Base-by-base conservation (phyloP, 805 yeast species). In the Cyberlindnera euphorbiiphila region DNA sequence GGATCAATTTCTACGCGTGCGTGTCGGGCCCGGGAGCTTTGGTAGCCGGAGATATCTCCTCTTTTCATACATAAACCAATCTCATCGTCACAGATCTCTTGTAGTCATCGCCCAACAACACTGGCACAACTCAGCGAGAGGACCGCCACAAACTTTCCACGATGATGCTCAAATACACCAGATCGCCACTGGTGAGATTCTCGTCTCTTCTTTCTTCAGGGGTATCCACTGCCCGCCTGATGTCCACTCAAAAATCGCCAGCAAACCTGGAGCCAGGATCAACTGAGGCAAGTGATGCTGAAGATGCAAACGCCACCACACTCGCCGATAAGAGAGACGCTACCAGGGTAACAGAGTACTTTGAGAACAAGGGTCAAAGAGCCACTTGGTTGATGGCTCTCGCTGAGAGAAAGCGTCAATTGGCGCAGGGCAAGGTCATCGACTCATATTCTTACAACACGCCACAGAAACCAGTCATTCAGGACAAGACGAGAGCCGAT, bases 331-430 rank as follows among this genome's bases (percentile, higher is more conserved):
- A 62, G 41, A 60, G 68, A 35, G 87, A 81, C 47, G 66, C 68
- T 43, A 71, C 67, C 39, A 68, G 68, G 27, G 58, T 71, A 38
- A 47, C 32, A 9, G 43, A 41, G 21, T 43, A 43, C 23, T 46
- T 51, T 4, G 56, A 54, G 15, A 49, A 49, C 29, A 57, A 64
- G 33, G 64, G 58, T 17, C 55, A 50, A 40, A 56, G 57, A 31
- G 86, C 82, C 26, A 85, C 96, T 3, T 89, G 97, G 97, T 63
- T 86, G 54, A 86, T 78, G 37, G 96, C 96, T 0, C 65, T 88
- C 43, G 72, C 74, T 12, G 93, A 86, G 50, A 71, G 88, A 36
- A 74, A 79, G 49, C 71, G 75, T 53, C 85, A 84, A 53, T 60
- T 74, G 54, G 77, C 76, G 17, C 85, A 81, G 43, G 93, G 95